A percentile compares a stretch with the other conserved stretches of the same genome.
Conservation (phyloP, 176 grass and related monocot genomes). For the Carex littledalei region DNA sequence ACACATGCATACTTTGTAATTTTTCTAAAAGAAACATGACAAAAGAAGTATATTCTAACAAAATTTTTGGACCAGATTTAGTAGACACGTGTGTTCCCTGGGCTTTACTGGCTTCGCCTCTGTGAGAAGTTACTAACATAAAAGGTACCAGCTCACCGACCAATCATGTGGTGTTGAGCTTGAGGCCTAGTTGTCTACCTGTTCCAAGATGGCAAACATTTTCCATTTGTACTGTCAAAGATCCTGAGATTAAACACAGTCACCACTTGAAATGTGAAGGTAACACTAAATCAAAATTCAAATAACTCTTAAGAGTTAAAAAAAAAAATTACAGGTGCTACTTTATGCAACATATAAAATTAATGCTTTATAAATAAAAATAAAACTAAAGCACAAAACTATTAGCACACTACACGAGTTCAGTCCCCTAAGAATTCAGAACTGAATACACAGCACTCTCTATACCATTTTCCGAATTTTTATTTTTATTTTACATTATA, state of each 20-base stretch:
- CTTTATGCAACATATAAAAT: neutral
- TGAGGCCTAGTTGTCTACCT: neutral
- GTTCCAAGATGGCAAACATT: neutral
- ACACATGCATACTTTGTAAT: no score
- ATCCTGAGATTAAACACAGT: neutral
- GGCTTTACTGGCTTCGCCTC: no score
- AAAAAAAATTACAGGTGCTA: neutral
- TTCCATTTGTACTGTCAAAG: neutral
- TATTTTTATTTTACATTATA: neutral
- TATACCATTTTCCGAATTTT: neutral
- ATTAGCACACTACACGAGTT: neutral
- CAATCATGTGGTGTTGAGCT: neutral
- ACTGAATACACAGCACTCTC: neutral
- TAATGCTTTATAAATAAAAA: neutral
- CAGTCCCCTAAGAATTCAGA: neutral
- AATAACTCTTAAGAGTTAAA: neutral
- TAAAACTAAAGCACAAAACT: neutral
- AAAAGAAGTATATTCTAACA: no score
- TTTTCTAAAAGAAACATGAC: no score
- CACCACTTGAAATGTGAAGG: neutral
- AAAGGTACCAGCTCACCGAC: neutral
- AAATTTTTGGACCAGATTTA: no score
- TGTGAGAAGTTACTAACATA: no score
- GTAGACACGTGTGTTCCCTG: no score
- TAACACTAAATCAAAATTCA: neutral